A percentile compares a stretch with the other conserved stretches of the same genome.
These are phyloP conservation scores for Holtermanniella nyarrowii DNA, from an alignment of 768 basidiomycete genomes.

Conservation along the genomic window DNA sequence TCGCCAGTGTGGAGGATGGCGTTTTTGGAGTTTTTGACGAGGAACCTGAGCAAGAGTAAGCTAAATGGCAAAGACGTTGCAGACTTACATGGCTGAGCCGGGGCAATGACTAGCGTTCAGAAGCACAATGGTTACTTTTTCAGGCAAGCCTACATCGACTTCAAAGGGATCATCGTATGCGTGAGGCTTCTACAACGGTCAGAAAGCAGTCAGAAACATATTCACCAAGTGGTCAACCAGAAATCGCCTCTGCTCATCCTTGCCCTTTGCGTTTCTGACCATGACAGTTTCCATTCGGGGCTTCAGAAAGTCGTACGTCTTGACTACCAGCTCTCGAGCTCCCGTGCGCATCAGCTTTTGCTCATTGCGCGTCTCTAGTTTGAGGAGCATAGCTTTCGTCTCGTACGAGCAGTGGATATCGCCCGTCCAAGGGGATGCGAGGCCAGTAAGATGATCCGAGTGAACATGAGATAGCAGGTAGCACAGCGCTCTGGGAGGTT, in stretches of 20 bases:
- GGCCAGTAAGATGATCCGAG: slow-evolving; percentile 71
- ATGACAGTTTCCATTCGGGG: not conserved
- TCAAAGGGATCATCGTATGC: slow-evolving; percentile 56
- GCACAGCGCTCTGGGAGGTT: slow-evolving; percentile 42
- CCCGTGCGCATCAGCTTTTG: slow-evolving; percentile 9
- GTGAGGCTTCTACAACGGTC: slow-evolving; percentile 47
- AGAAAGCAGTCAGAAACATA: not conserved
- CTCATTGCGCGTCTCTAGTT: slow-evolving; percentile 51
- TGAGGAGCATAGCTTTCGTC: slow-evolving; percentile 74
- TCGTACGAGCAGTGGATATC: slow-evolving; percentile 67
- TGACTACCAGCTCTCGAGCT: slow-evolving; percentile 5
- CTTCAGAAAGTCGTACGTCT: slow-evolving; percentile 9
- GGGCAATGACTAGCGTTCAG: slow-evolving; percentile 93
- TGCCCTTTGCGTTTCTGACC: not conserved
- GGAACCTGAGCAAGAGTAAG: slow-evolving; percentile 51
- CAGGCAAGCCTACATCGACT: slow-evolving; percentile 49
- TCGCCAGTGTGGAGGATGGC: slow-evolving; percentile 88
- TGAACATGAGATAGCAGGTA: slow-evolving; percentile 85
- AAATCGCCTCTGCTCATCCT: not conserved
- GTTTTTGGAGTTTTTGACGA: slow-evolving; percentile 54
- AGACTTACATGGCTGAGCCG: slow-evolving; percentile 73
- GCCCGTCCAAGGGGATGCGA: slow-evolving; percentile 63
- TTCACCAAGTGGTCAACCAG: not conserved
- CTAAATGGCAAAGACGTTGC: not conserved
- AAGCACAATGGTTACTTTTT: slow-evolving; percentile 58